These are phyloP conservation scores for Chlorella sp. DNA, from an alignment of 139 green algal genomes.

Conservation along the genomic window DNA sequence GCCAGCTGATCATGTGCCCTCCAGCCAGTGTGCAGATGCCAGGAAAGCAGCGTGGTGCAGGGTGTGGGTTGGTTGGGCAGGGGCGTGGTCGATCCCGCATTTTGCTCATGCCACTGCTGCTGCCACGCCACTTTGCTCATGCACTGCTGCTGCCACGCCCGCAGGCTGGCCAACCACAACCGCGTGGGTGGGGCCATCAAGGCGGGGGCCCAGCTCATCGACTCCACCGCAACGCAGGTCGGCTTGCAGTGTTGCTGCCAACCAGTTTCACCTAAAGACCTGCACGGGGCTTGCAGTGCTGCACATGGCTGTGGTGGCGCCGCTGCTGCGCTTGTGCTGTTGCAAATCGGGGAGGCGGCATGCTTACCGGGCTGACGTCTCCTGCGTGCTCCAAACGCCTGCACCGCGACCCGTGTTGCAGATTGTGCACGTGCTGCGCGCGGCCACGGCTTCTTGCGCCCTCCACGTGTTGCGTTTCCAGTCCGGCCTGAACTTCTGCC, in stretches of 20 bases:
- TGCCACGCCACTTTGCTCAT: too few relatives aligned
- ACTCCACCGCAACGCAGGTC: constrained; percentile 41
- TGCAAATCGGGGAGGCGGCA: neutral
- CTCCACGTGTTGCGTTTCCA: neutral
- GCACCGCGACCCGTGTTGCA: neutral
- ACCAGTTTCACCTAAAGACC: too few relatives aligned
- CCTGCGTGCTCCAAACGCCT: neutral
- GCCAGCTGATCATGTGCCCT: too few relatives aligned
- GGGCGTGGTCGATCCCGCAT: too few relatives aligned
- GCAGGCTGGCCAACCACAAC: constrained; percentile 53
- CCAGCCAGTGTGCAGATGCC: too few relatives aligned
- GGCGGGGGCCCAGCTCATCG: constrained; percentile 48
- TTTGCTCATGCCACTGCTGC: neutral
- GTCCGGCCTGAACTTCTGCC: neutral
- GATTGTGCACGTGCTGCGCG: neutral
- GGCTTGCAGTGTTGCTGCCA: neutral
- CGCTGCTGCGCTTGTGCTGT: too few relatives aligned
- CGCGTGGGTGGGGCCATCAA: constrained; percentile 55
- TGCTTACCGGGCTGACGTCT: neutral
- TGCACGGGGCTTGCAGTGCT: neutral
- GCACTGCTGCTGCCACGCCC: too few relatives aligned
- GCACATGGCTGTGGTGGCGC: too few relatives aligned
- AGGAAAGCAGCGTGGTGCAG: too few relatives aligned
- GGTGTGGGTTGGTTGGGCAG: too few relatives aligned
- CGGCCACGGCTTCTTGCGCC: too few relatives aligned